Percentiles rank a stretch among this genome's conserved stretches.
phyloP scores from a whole-genome alignment of 2,329 filamentous ascomycete species.

The Blastomyces gilchristii region DNA sequence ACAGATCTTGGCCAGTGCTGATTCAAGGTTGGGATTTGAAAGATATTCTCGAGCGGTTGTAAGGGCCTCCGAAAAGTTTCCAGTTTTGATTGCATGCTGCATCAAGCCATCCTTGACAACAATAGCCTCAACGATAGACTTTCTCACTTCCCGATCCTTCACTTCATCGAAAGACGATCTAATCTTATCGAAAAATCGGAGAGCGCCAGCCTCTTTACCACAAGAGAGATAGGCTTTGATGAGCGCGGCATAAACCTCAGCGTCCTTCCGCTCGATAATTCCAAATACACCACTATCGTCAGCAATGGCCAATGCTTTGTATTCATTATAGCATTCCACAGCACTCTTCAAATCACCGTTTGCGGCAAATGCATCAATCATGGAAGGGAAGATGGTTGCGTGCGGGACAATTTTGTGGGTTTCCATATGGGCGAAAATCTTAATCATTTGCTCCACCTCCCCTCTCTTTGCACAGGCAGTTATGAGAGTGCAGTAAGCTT shows the following conservation, averaged over 20 bases:
- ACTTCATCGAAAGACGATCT: slow-evolving; percentile 45
- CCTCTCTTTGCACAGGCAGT: slow-evolving; percentile 76
- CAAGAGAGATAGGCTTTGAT: slow-evolving; percentile 80
- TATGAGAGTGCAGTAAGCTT: slow-evolving; percentile 78
- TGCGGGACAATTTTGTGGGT: slow-evolving; percentile 60
- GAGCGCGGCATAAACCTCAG: slow-evolving; percentile 79
- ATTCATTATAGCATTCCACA: slow-evolving; percentile 92
- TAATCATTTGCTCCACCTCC: slow-evolving; percentile 77
- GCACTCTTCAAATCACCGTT: slow-evolving; percentile 74
- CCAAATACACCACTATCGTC: slow-evolving; percentile 64
- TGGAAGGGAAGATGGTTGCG: slow-evolving; percentile 74
- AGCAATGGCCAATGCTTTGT: slow-evolving; percentile 76
- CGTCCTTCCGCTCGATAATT: slow-evolving; percentile 63
- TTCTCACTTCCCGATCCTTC: slow-evolving; percentile 45
- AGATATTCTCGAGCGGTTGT: slow-evolving; percentile 53
- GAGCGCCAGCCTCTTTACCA: slow-evolving; percentile 67
- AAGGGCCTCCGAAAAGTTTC: slow-evolving; percentile 63
- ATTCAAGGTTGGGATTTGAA: slow-evolving; percentile 49
- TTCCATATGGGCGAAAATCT: slow-evolving; percentile 88
- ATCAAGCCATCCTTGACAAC: slow-evolving; percentile 68
- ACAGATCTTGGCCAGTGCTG: slow-evolving; percentile 63
- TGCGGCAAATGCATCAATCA: slow-evolving; percentile 88
- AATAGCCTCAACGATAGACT: slow-evolving; percentile 56
- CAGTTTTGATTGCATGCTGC: slow-evolving; percentile 60
- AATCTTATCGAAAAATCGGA: slow-evolving; percentile 77